A percentile compares a stretch with the other conserved stretches of the same genome.
Conservation (phyloP, 2,329 filamentous ascomycete genomes). For the Fonsecaea pugnacius region DNA sequence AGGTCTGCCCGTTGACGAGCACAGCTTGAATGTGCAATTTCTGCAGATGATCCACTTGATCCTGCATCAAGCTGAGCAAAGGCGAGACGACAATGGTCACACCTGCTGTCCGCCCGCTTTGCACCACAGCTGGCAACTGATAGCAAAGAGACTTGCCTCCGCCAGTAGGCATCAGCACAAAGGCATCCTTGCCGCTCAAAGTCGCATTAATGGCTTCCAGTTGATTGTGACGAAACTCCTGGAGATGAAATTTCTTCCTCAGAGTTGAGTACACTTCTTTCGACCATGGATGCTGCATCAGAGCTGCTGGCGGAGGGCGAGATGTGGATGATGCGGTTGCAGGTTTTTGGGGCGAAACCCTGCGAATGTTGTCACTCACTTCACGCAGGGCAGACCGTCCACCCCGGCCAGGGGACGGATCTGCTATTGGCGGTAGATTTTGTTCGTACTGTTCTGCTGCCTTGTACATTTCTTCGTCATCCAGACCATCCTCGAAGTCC, state of each 20-base stretch:
- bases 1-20: conserved; percentile 78
- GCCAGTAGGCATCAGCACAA: conserved; percentile 96
- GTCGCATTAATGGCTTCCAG: conserved; percentile 96
- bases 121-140: conserved; percentile 85
- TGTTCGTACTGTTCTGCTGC: conserved; percentile 46
- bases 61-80: conserved; percentile 92
- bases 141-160: conserved; percentile 97
- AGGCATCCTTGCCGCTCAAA: conserved; percentile 81
- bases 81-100: conserved; percentile 96
- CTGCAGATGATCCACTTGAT: conserved; percentile 84
- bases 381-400: conserved; percentile 29
- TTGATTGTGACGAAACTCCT: conserved; percentile 87
- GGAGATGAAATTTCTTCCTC: conserved; percentile 80
- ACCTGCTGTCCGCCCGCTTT: conserved; percentile 77
- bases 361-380: conserved; percentile 40
- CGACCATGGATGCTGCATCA: conserved; percentile 78
- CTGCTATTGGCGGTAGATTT: conserved; percentile 23
- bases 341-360: conserved; percentile 34
- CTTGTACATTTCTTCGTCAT: conserved; percentile 53
- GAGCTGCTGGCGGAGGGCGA: conserved; percentile 38
- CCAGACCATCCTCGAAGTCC: conserved; percentile 49
- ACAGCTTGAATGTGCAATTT: conserved; percentile 77
- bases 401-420: background rate
- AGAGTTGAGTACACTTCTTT: conserved; percentile 79
- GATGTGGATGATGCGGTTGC: background rate